Evolutionary conservation across 2,329 filamentous ascomycete genomes (phyloP).

Genomic region (Hypoxylon sp.): DNA sequence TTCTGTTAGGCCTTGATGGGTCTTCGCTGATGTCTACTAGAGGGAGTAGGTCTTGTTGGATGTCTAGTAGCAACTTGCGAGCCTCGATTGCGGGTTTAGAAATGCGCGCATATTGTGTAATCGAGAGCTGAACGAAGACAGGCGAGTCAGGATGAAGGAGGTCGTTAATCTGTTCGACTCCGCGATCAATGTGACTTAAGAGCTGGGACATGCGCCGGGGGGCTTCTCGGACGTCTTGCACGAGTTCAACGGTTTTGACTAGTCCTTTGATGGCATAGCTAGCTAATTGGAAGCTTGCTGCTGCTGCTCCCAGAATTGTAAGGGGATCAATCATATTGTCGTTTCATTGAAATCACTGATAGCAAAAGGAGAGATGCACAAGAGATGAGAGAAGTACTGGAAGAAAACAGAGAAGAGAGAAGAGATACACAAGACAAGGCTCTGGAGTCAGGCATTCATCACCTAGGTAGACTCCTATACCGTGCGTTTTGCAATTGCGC

Average conservation of each 20-base stretch:
- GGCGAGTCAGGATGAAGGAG: conserved; percentile 15
- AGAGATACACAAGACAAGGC: neutral
- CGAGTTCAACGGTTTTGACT: conserved; percentile 3
- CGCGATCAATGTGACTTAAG: conserved; percentile 14
- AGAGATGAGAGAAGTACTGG: too few species aligned
- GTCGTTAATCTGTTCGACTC: conserved; percentile 7
- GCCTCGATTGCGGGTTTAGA: conserved; percentile 17
- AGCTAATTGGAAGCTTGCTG: conserved; percentile 16
- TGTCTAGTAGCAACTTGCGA: conserved; percentile 16
- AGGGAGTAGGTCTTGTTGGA: conserved; percentile 6
- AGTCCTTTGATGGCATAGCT: conserved; percentile 5
- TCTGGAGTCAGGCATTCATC: neutral
- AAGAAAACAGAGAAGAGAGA: neutral
- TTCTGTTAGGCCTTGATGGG: neutral
- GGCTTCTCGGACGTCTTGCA: neutral
- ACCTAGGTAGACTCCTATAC: too few species aligned
- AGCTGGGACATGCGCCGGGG: conserved; percentile 8
- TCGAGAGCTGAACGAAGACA: conserved; percentile 7
- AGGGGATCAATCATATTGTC: conserved; percentile 10
- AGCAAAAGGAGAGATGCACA: too few species aligned
- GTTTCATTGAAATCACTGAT: neutral
- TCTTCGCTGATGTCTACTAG: conserved; percentile 4
- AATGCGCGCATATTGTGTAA: conserved; percentile 17
- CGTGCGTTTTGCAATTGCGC: too few species aligned
- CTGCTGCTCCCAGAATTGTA: conserved; percentile 10